These are phyloP conservation scores for Phytophthora idaei DNA, from an alignment of 352 stramenopile genomes.

Conservation along the genomic window DNA sequence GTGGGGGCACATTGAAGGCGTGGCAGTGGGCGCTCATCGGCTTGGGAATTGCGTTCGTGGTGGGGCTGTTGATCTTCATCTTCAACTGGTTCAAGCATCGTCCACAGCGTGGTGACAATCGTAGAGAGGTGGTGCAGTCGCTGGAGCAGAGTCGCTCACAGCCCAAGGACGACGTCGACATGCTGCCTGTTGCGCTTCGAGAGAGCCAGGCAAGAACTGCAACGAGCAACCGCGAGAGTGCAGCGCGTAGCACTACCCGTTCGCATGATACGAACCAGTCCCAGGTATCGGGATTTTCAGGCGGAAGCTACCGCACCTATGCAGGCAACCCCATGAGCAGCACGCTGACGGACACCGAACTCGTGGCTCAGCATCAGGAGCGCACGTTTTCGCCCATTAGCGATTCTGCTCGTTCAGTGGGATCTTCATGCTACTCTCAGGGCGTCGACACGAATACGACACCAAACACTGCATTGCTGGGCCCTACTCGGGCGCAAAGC, in stretches of 20 bases:
- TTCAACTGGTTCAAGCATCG: slow-evolving; percentile 63
- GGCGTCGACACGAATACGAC: slow-evolving; percentile 33
- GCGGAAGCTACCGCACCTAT: slow-evolving; percentile 54
- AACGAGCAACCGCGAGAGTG: slow-evolving; percentile 29
- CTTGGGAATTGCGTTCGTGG: slow-evolving; percentile 33
- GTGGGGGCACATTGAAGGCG: slow-evolving; percentile 21
- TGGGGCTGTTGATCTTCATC: slow-evolving; percentile 44
- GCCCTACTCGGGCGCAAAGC: slow-evolving; percentile 5
- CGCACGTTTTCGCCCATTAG: slow-evolving; percentile 52
- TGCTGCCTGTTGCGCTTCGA: slow-evolving; percentile 19
- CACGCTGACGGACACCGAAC: slow-evolving; percentile 50
- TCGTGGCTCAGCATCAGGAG: slow-evolving; percentile 37
- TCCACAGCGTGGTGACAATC: slow-evolving; percentile 37
- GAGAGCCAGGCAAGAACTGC: slow-evolving; percentile 29
- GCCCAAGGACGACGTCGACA: slow-evolving; percentile 31
- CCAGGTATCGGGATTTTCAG: slow-evolving; percentile 48
- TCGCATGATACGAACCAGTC: slow-evolving; percentile 49
- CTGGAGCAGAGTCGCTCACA: slow-evolving; percentile 39
- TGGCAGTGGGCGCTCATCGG: slow-evolving; percentile 50
- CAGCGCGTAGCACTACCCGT: slow-evolving; percentile 22
- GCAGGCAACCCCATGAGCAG: slow-evolving; percentile 31
- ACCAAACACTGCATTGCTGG: slow-evolving; percentile 20
- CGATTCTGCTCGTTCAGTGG: slow-evolving; percentile 21
- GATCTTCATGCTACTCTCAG: slow-evolving; percentile 41
- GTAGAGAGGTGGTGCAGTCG: slow-evolving; percentile 34